Conservation (phyloP, 2,329 filamentous ascomycete species). For the Diaporthe sp. region DNA sequence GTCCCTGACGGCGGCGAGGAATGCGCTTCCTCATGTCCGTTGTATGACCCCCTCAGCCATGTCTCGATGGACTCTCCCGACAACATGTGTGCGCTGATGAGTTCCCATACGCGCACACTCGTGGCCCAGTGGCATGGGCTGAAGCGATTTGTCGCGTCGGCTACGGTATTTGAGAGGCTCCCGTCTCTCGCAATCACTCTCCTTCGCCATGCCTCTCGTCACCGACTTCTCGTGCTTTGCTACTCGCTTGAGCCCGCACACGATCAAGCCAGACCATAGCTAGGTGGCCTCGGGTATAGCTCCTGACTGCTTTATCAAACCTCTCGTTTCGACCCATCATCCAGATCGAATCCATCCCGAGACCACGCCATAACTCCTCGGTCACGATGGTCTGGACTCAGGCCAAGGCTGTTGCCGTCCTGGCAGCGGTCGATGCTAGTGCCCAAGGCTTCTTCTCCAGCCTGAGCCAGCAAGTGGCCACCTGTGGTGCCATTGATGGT, state of each 20-base stretch:
- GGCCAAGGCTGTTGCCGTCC: slow-evolving; percentile 5
- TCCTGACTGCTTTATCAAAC: background rate
- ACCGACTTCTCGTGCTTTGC: background rate
- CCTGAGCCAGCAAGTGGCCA: background rate
- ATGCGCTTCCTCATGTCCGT: background rate
- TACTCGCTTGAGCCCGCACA: background rate
- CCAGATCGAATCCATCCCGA: background rate
- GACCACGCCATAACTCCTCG: too few species aligned
- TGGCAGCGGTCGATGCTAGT: slow-evolving; percentile 7
- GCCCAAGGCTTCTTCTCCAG: slow-evolving; percentile 17
- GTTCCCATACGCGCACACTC: background rate
- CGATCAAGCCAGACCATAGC: background rate
- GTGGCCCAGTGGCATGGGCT: background rate
- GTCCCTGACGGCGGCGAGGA: background rate
- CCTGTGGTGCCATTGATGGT: background rate
- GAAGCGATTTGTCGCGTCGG: background rate
- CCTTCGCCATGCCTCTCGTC: background rate
- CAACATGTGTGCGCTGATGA: background rate
- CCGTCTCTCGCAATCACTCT: background rate
- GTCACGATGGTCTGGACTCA: slow-evolving; percentile 8
- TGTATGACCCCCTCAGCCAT: background rate
- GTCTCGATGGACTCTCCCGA: background rate
- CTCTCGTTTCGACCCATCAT: too few species aligned
- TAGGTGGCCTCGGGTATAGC: background rate
- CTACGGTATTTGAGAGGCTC: background rate